Evolutionary conservation across 306 rosid species (phyloP).

Genomic region (Vigna radiata): DNA sequence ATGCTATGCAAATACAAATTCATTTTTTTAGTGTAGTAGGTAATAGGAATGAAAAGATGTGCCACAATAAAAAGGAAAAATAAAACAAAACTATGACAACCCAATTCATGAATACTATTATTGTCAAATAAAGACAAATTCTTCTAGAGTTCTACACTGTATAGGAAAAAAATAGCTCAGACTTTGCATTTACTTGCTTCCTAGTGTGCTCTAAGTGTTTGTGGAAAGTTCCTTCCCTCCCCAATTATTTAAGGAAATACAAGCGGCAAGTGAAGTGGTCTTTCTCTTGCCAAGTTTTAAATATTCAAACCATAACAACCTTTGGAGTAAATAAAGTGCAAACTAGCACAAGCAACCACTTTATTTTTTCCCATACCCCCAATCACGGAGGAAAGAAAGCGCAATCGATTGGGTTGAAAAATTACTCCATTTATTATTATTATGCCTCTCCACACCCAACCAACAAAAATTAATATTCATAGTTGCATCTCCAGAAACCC

Average conservation of each 20-base stretch:
- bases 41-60: not conserved
- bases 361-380: slow-evolving; percentile 1
- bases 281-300: slow-evolving; percentile 1
- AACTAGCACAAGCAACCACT: slow-evolving; percentile 8
- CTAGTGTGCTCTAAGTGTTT: not conserved
- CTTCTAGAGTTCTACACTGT: not conserved
- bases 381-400: slow-evolving; percentile 43
- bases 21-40: not conserved
- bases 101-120: not conserved
- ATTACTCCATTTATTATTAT: slow-evolving; percentile 2
- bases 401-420: slow-evolving; percentile 7
- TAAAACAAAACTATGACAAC: not conserved
- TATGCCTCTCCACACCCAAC: slow-evolving; percentile 5
- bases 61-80: not conserved
- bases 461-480: not conserved
- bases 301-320: slow-evolving; percentile 8
- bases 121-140: too few relatives aligned
- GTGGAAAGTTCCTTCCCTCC: not conserved
- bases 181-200: slow-evolving; percentile 12
- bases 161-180: not conserved
- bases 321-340: slow-evolving; percentile 30
- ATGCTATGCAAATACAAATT: not conserved
- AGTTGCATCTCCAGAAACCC: slow-evolving; percentile 1
- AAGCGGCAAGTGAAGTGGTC: slow-evolving; percentile 15
- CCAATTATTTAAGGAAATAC: not conserved